Conservation (phyloP, 2,329 filamentous ascomycete genomes). For the Colletotrichum plurivorum region DNA sequence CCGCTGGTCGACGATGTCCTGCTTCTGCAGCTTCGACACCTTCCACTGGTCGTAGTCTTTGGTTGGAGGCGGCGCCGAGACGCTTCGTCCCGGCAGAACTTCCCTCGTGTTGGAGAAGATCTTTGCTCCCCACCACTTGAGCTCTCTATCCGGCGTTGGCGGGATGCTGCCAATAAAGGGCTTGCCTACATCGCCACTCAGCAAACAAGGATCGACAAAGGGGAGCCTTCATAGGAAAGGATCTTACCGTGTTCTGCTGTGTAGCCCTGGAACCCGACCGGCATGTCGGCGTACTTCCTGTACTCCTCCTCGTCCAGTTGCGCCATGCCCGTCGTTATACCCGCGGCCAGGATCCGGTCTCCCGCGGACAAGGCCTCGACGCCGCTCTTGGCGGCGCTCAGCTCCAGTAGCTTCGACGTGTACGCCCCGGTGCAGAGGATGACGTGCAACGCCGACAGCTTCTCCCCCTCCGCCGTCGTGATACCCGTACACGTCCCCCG, state of each 20-base stretch:
- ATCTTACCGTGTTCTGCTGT: constrained; percentile 50
- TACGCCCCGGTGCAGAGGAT: constrained; percentile 71
- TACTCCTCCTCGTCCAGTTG: constrained; percentile 63
- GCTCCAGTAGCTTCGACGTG: constrained; percentile 68
- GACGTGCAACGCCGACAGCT: constrained; percentile 63
- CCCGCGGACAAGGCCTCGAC: constrained; percentile 64
- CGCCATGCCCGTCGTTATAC: constrained; percentile 71
- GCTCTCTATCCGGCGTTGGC: constrained; percentile 62
- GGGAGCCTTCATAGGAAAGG: constrained; percentile 45
- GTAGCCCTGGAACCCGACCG: constrained; percentile 61
- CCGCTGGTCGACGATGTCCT: constrained; percentile 71
- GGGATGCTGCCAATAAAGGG: constrained; percentile 72
- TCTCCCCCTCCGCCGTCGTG: constrained; percentile 58
- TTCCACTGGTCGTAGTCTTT: constrained; percentile 76
- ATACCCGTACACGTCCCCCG: constrained; percentile 64
- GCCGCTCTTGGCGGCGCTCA: constrained; percentile 64
- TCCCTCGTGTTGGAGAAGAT: constrained; percentile 71
- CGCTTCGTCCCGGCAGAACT: constrained; percentile 63
- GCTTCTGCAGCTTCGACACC: constrained; percentile 66
- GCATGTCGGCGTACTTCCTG: constrained; percentile 62
- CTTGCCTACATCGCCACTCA: constrained; percentile 53
- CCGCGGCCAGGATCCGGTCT: constrained; percentile 69
- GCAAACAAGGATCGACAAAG: neutral
- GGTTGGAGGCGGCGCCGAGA: constrained; percentile 70
- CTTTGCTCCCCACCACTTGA: constrained; percentile 74